A percentile compares a stretch with the other conserved stretches of the same genome.
Conservation (phyloP, 78 protist species). For the Paulinella micropora region DNA sequence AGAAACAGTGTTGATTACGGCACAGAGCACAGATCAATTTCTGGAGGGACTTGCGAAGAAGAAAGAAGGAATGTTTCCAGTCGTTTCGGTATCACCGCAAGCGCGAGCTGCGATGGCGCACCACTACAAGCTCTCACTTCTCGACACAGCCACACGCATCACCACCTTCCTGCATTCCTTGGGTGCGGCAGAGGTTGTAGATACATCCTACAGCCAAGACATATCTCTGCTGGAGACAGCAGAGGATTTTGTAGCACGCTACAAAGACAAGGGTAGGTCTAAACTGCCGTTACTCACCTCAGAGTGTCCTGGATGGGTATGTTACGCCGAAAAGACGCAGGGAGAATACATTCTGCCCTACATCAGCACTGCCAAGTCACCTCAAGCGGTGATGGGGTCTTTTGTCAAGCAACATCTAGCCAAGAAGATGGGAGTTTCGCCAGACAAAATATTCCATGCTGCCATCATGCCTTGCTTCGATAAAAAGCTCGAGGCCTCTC, state of each 20-base stretch:
- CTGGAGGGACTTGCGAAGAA: not conserved
- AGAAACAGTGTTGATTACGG: constrained; percentile 74
- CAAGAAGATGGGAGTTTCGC: not conserved
- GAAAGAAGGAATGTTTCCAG: constrained; percentile 27
- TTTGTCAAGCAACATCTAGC: constrained; percentile 45
- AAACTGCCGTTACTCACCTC: not conserved
- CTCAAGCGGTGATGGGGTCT: constrained; percentile 82
- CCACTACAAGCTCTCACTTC: constrained; percentile 22
- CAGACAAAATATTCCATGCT: constrained; percentile 52
- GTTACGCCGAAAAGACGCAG: constrained; percentile 83
- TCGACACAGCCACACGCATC: not conserved
- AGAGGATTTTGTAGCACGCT: constrained; percentile 44
- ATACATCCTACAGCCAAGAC: constrained; percentile 43
- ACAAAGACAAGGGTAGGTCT: too few relatives aligned
- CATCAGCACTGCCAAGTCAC: constrained; percentile 60
- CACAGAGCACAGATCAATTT: constrained; percentile 55
- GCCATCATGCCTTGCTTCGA: constrained; percentile 91
- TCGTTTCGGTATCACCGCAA: constrained; percentile 66
- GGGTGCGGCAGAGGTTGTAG: constrained; percentile 38
- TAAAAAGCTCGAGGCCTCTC: constrained; percentile 80
- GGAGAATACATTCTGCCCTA: constrained; percentile 54
- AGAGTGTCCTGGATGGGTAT: constrained; percentile 61
- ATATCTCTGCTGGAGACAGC: constrained; percentile 49
- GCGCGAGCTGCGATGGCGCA: constrained; percentile 63
- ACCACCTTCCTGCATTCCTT: not conserved